Evolutionary conservation across 1,139 yeast species (phyloP), one percentile per base, ranked within the genome.

Genomic region (Hansenula lynferdii): DNA sequence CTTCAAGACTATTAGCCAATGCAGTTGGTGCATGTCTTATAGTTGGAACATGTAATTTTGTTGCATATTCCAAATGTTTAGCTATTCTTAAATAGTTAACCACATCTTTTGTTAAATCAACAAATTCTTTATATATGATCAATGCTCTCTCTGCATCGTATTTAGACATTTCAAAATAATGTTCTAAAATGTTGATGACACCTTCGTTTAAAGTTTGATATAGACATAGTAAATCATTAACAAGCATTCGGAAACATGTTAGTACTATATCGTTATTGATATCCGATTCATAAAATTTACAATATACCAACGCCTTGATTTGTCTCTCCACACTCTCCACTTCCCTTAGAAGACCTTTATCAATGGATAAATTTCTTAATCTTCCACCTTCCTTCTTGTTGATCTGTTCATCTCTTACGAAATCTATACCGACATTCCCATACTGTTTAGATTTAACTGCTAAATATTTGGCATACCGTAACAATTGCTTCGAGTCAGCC

Each of bases 21-120:
- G 96, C 94, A 2, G 97, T 90, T 12, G 97, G 97, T 0, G 97
- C 97, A 62, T 92, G 98, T 59, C 87, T 87, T 44, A 92, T 90
- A 12, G 96, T 90, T 21, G 98, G 98, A 23, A 92, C 96, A 56
- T 85, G 89, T 44, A 92, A 68, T 53, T 89, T 89, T 1, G 97
- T 87, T 3, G 92, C 79, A 55, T 80, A 77, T 58, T 87, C 96
- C 51, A 86, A 69, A 57, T 84, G 90, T 57, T 92, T 90, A 6
- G 97, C 98, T 16, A 85, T 81, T 51, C 95, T 77, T 53, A 92
- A 70, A 59, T 84, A 92, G 51, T 81, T 84, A 32, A 92, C 92
- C 16, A 90, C 97, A 55, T 82, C 83, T 40, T 82, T 81, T 0
- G 98, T 92, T 57, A 87, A 80, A 44, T 80, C 84, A 36, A 90